phyloP scores from a whole-genome alignment of 352 stramenopile species.

The Pythium phragmitis region DNA sequence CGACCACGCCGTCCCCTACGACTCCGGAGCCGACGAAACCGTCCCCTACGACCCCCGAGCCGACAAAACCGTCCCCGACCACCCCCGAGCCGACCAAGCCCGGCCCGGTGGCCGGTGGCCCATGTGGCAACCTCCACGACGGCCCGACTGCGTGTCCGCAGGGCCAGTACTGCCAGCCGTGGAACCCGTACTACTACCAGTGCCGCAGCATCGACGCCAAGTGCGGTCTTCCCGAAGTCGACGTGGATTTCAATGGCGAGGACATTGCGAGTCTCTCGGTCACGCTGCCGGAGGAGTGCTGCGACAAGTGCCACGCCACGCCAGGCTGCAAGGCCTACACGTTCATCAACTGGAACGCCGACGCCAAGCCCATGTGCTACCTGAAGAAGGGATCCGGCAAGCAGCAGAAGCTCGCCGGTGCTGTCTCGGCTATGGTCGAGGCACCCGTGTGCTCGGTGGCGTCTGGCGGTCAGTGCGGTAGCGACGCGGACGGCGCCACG shows the following conservation, averaged over 20 bases:
- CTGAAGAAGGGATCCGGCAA: conserved; percentile 17
- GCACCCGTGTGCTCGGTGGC: conserved; percentile 7
- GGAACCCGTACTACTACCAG: conserved; percentile 46
- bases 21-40: conserved; percentile 1
- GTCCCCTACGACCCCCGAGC: neutral
- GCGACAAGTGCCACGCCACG: conserved; percentile 22
- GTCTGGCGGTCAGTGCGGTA: conserved; percentile 22
- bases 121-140: conserved; percentile 8
- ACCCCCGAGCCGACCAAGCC: neutral
- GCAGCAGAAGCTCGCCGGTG: conserved; percentile 11
- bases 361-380: conserved; percentile 22
- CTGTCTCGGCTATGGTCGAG: conserved; percentile 26
- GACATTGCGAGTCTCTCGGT: conserved; percentile 21
- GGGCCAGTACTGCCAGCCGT: conserved; percentile 47
- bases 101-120: neutral
- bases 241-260: conserved; percentile 22
- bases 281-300: conserved; percentile 22
- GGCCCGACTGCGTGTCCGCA: conserved; percentile 2
- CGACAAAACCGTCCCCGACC: neutral
- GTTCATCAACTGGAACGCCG: conserved; percentile 25
- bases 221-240: conserved; percentile 13
- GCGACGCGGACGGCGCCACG: conserved; percentile 16
- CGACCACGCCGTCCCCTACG: neutral
- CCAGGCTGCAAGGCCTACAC: conserved; percentile 26
- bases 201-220: conserved; percentile 29